Conservation (phyloP, 345 rosid species). For the Physaria fendleri region DNA sequence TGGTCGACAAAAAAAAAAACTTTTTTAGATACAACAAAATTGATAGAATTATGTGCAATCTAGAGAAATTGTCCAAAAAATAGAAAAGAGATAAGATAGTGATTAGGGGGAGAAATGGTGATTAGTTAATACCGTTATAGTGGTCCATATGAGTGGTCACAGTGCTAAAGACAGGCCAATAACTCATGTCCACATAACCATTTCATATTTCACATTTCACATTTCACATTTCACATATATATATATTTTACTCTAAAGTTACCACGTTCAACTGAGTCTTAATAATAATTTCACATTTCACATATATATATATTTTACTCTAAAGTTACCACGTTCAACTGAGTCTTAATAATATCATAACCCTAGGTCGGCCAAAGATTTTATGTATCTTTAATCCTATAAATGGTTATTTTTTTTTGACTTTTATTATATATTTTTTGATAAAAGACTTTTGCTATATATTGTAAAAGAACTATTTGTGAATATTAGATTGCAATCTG, state of each 20-base stretch:
- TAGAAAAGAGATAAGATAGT: not conserved
- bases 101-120: not conserved
- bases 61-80: not conserved
- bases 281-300: not conserved
- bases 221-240: not conserved
- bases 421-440: too few species aligned
- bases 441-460: too few species aligned
- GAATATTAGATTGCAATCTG: too few species aligned
- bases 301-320: not conserved
- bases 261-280: not conserved
- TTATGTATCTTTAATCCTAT: too few species aligned
- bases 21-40: not conserved
- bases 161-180: slow-evolving; percentile 12
- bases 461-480: too few species aligned
- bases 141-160: slow-evolving; percentile 20
- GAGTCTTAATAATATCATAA: not conserved
- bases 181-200: slow-evolving; percentile 8
- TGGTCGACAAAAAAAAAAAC: too few species aligned
- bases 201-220: not conserved
- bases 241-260: not conserved
- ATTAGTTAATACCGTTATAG: slow-evolving; percentile 30
- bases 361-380: too few species aligned
- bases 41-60: not conserved
- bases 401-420: too few species aligned
- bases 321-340: not conserved